These are phyloP conservation scores for Saccharum hybrid DNA, from an alignment of 202 grass and related monocot species.

Conservation along the genomic window DNA sequence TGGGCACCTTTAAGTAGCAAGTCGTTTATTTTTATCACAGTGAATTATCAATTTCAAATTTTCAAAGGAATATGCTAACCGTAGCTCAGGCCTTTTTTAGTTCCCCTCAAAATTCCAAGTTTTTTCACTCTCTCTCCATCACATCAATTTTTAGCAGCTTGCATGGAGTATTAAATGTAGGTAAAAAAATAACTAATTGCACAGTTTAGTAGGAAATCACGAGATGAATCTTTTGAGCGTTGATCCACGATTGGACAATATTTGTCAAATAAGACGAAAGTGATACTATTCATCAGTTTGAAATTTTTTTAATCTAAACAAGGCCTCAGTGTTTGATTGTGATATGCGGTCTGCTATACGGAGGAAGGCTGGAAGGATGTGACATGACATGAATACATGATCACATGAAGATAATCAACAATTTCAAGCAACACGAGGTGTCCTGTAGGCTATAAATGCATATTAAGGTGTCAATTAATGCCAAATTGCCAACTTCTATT, in stretches of 20 bases:
- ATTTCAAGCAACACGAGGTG: slow-evolving; percentile 26
- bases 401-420: neutral
- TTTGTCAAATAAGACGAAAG: no score
- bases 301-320: no score
- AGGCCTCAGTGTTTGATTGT: slow-evolving; percentile 35
- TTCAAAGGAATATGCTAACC: slow-evolving; percentile 18
- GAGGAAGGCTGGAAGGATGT: neutral
- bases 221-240: no score
- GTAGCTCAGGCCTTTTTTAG: no score
- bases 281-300: no score
- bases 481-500: neutral
- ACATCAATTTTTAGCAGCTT: no score
- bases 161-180: no score
- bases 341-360: slow-evolving; percentile 26
- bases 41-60: neutral
- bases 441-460: slow-evolving; percentile 31
- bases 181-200: no score
- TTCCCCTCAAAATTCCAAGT: no score
- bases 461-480: neutral
- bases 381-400: neutral
- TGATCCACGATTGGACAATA: no score
- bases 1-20: neutral
- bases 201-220: no score
- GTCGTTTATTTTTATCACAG: neutral
- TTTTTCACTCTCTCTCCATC: no score